Base-by-base conservation (phyloP, 2,329 filamentous ascomycete genomes). In the Sphaerulina vaccinii region DNA sequence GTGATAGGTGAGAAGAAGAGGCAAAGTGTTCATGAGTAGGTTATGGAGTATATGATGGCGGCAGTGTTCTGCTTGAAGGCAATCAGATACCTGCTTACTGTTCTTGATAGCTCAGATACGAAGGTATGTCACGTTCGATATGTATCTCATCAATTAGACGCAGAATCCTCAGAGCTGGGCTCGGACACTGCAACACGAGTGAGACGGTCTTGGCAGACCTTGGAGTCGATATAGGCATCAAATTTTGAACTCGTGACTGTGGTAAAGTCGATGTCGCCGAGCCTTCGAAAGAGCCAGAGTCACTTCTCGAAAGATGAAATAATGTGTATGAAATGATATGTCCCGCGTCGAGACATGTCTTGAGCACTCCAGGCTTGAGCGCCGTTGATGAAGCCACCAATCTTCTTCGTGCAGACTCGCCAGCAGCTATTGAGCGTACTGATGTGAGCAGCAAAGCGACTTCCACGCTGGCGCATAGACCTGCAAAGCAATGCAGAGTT, bases 121-220 rank as follows among this genome's bases (percentile, higher is more conserved):
- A n/a, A n/a, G n/a, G n/a, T n/a, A n/a, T n/a, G n/a, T n/a, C n/a
- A n/a, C n/a, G n/a, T n/a, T n/a, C n/a, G n/a, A 47, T 16, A 50
- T 61, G 58, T 61, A 57, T 58, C 58, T 61, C 58, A 59, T 21
- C 56, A 80, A 80, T 82, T 88, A 86, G 88, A 92, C 88, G 87
- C 88, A 90, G 86, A 82, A 79, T 83, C 82, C 80, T 90, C 87
- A 88, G 84, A 68, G 86, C 85, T 75, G 74, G 72, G 83, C 84
- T 87, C 79, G 71, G 80, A 87, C 78, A 81, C 83, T 90, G 88
- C 88, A 92, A 91, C 88, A 92, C 88, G 86, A 89, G 83, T 84
- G 87, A 90, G 88, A 84, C 49, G 79, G 86, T 84, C 85, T 89
- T 89, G 86, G 86, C 85, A 88, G 86, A 84, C 86, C 79, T 79